These are phyloP conservation scores for Eremochloa ophiuroides DNA, from an alignment of 176 grass and related monocot species.

Conservation along the genomic window DNA sequence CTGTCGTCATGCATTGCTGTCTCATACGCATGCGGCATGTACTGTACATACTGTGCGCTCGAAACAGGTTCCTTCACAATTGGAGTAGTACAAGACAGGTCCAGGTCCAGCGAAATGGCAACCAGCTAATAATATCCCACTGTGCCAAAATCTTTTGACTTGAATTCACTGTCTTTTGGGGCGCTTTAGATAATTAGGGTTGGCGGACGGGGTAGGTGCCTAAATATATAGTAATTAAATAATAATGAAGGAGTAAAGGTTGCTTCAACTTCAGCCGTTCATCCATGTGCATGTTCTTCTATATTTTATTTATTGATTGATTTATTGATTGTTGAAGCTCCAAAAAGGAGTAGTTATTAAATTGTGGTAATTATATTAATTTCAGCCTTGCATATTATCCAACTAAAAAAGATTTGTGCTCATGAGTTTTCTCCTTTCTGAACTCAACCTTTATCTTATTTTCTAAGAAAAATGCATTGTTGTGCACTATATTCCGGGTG, in stretches of 20 bases:
- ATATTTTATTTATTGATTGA: neutral
- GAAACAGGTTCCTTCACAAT: neutral
- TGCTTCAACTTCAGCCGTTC: neutral
- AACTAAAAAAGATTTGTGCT: neutral
- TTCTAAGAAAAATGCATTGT: neutral
- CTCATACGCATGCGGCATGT: conserved; percentile 8
- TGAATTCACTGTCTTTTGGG: neutral
- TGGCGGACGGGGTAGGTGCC: neutral
- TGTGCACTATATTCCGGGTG: neutral
- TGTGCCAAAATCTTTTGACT: conserved; percentile 7
- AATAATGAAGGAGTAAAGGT: neutral
- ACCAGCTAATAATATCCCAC: neutral
- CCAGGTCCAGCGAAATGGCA: neutral
- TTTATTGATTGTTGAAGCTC: neutral
- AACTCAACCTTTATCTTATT: neutral
- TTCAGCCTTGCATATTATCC: neutral
- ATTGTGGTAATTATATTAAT: neutral
- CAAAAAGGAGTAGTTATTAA: neutral
- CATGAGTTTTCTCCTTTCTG: neutral
- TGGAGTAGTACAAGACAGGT: neutral
- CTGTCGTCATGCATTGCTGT: conserved; percentile 15
- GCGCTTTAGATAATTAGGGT: neutral
- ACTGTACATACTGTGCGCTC: neutral
- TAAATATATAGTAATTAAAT: too few species aligned
- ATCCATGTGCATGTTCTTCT: neutral